These are phyloP conservation scores for Hymenoscyphus repandus DNA, from an alignment of 2,329 filamentous ascomycete species.

Conservation along the genomic window DNA sequence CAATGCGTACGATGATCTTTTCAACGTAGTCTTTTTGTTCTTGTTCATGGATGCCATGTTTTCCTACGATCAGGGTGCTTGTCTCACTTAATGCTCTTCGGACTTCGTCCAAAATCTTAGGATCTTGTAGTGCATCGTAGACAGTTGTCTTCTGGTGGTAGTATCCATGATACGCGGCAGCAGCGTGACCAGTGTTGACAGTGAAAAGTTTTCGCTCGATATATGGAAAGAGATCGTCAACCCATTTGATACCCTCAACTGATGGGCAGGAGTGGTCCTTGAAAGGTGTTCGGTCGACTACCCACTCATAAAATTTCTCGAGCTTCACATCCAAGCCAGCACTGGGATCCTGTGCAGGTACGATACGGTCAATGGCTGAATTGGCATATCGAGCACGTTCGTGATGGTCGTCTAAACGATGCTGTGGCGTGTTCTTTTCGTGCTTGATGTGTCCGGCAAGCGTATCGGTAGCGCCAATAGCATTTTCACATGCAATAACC, in stretches of 20 bases:
- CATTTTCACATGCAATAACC: constrained; percentile 97
- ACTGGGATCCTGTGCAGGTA: constrained; percentile 78
- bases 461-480: constrained; percentile 88
- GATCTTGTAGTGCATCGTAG: constrained; percentile 80
- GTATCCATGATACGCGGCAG: constrained; percentile 92
- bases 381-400: constrained; percentile 87
- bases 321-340: constrained; percentile 87
- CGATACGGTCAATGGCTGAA: constrained; percentile 96
- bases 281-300: constrained; percentile 85
- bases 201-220: constrained; percentile 99
- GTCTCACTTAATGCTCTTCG: constrained; percentile 79
- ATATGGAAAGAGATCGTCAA: constrained; percentile 84
- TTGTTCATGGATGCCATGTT: constrained; percentile 70
- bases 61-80: constrained; percentile 75
- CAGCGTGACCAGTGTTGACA: constrained; percentile 97
- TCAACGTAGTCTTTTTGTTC: constrained; percentile 85
- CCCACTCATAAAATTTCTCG: constrained; percentile 99
- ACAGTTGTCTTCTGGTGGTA: constrained; percentile 80
- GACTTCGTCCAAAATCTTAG: constrained; percentile 74
- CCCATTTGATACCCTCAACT: constrained; percentile 89
- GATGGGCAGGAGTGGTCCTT: constrained; percentile 61
- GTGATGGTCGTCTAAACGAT: constrained; percentile 63
- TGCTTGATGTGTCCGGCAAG: constrained; percentile 77
- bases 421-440: constrained; percentile 62
- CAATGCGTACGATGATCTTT: constrained; percentile 88